phyloP scores from a whole-genome alignment of 768 basidiomycete species.

The Boletus eberwhitei region DNA sequence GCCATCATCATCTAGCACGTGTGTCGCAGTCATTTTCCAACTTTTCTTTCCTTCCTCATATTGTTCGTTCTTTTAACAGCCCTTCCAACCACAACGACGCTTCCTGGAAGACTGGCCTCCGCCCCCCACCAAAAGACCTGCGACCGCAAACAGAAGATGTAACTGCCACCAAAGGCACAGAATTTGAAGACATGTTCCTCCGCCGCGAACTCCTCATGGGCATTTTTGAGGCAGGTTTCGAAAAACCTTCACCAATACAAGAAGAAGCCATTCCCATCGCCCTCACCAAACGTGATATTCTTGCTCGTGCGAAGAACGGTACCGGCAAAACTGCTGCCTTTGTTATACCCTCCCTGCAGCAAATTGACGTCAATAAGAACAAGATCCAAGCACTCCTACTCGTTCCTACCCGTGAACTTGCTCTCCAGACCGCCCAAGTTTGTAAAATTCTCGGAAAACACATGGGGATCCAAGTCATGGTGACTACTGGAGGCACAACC shows the following conservation, averaged over 20 bases:
- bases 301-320: conserved; percentile 94
- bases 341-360: conserved; percentile 95
- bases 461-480: conserved; percentile 96
- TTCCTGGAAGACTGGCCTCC: conserved; percentile 74
- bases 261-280: conserved; percentile 98
- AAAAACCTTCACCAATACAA: conserved; percentile 96
- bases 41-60: conserved; percentile 1
- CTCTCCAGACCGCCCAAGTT: conserved; percentile 97
- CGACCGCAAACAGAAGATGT: conserved; percentile 99
- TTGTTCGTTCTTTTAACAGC: conserved; percentile 12
- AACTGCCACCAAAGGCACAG: conserved; percentile 85
- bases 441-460: conserved; percentile 97
- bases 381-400: conserved; percentile 97
- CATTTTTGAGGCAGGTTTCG: conserved; percentile 98
- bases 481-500: conserved; percentile 97
- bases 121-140: conserved; percentile 83
- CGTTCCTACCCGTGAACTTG: conserved; percentile 98
- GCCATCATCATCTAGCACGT: conserved; percentile 34
- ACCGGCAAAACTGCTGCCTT: conserved; percentile 99
- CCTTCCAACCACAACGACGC: conserved; percentile 30
- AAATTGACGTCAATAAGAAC: conserved; percentile 74
- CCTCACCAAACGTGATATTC: conserved; percentile 88
- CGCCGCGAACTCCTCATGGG: conserved; percentile 98
- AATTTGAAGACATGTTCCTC: conserved; percentile 94
- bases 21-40: not conserved